Conservation (phyloP, 306 rosid genomes). For the Vicia villosa region DNA sequence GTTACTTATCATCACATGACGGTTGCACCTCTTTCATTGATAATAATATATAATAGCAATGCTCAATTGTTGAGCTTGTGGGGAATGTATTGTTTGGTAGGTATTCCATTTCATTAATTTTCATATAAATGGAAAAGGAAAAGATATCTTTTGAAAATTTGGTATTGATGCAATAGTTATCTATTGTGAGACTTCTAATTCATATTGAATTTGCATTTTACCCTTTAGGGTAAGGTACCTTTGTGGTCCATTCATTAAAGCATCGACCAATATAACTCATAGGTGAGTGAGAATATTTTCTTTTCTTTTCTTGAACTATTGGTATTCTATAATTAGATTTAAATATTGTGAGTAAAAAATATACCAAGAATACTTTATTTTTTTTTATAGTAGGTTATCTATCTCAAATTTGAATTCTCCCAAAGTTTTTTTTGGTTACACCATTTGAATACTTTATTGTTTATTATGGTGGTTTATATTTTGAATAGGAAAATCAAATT, state of each 20-base stretch:
- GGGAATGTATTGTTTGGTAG: not conserved
- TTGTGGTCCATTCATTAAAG: not conserved
- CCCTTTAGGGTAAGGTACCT: not conserved
- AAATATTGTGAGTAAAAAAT: not conserved
- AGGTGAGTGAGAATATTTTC: not conserved
- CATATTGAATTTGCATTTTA: constrained; percentile 13
- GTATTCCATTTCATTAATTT: not conserved
- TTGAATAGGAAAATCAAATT: too few relatives aligned
- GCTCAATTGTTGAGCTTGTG: not conserved
- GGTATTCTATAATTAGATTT: not conserved
- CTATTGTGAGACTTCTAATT: not conserved
- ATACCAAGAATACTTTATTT: not conserved
- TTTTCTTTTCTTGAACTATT: not conserved
- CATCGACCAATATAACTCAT: not conserved
- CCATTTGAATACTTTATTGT: not conserved
- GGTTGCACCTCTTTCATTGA: constrained; percentile 8
- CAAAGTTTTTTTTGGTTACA: too few relatives aligned
- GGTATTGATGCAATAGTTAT: not conserved
- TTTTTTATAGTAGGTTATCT: not conserved
- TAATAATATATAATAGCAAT: not conserved
- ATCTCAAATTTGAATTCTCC: not conserved
- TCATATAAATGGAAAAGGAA: not conserved
- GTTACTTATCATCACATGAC: constrained; percentile 30
- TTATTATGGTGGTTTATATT: not conserved
- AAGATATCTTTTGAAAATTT: not conserved